These are phyloP conservation scores for Salisapilia sapeloensis DNA, from an alignment of 352 stramenopile genomes.

Conservation along the genomic window DNA sequence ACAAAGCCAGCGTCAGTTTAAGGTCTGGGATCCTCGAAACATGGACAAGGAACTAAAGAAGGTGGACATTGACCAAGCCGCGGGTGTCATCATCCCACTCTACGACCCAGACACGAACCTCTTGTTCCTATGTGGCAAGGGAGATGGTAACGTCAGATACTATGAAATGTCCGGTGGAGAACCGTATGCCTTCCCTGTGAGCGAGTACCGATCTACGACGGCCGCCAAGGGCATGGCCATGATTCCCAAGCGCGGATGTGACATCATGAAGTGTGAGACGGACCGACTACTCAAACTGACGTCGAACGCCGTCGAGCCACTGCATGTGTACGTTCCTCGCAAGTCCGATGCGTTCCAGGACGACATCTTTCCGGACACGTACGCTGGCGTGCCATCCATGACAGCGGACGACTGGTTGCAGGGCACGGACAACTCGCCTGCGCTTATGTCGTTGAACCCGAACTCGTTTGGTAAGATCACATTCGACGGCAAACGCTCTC, in stretches of 20 bases:
- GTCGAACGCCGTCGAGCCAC: conserved; percentile 91
- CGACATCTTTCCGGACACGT: conserved; percentile 97
- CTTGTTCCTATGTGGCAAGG: conserved; percentile 95
- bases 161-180: conserved; percentile 96
- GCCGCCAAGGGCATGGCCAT: conserved; percentile 94
- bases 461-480: conserved; percentile 73
- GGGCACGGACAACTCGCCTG: conserved; percentile 87
- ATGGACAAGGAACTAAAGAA: conserved; percentile 87
- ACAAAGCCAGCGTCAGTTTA: conserved; percentile 88
- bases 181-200: conserved; percentile 85
- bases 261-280: conserved; percentile 98
- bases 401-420: conserved; percentile 91
- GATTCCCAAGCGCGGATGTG: conserved; percentile 95
- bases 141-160: conserved; percentile 98
- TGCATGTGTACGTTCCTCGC: conserved; percentile 93
- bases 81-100: conserved; percentile 98
- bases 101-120: conserved; percentile 97
- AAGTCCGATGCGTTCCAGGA: conserved; percentile 99
- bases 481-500: conserved; percentile 64
- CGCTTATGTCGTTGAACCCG: conserved; percentile 88
- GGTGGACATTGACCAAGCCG: conserved; percentile 95
- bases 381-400: conserved; percentile 88
- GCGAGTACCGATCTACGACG: conserved; percentile 92
- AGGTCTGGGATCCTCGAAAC: conserved; percentile 80
- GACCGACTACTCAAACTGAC: conserved; percentile 91